A percentile compares a stretch with the other conserved stretches of the same genome.
Conservation (phyloP, 2,329 filamentous ascomycete genomes). For the Ampelomyces quisqualis region DNA sequence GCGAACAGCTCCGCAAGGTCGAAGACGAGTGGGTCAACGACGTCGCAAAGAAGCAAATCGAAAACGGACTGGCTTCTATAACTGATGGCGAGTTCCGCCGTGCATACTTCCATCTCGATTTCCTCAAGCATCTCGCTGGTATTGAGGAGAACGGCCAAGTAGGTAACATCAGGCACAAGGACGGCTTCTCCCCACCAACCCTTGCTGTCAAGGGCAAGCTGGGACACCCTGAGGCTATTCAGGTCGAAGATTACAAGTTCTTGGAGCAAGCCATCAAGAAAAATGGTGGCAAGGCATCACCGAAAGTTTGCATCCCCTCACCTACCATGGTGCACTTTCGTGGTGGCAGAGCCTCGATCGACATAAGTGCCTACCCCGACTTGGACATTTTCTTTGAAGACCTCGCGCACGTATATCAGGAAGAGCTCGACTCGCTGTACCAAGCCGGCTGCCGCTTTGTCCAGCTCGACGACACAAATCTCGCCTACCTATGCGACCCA, state of each 20-base stretch:
- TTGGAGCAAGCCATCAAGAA: constrained; percentile 52
- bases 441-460: constrained; percentile 58
- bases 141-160: constrained; percentile 56
- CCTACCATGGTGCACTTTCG: constrained; percentile 64
- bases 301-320: constrained; percentile 60
- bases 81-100: constrained; percentile 61
- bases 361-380: constrained; percentile 55
- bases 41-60: constrained; percentile 53
- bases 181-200: constrained; percentile 55
- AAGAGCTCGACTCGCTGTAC: constrained; percentile 57
- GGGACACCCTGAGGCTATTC: constrained; percentile 55
- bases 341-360: constrained; percentile 56
- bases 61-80: constrained; percentile 52
- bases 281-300: constrained; percentile 43
- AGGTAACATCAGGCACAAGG: constrained; percentile 43
- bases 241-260: constrained; percentile 59
- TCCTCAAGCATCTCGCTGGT: constrained; percentile 56
- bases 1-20: constrained; percentile 51
- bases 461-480: constrained; percentile 61
- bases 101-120: constrained; percentile 61
- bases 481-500: constrained; percentile 61
- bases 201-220: constrained; percentile 57
- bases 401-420: constrained; percentile 57
- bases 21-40: constrained; percentile 54
- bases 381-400: constrained; percentile 59